Evolutionary conservation across 2,329 filamentous ascomycete genomes (phyloP).

Genomic region (Ophiostoma tasmaniense): DNA sequence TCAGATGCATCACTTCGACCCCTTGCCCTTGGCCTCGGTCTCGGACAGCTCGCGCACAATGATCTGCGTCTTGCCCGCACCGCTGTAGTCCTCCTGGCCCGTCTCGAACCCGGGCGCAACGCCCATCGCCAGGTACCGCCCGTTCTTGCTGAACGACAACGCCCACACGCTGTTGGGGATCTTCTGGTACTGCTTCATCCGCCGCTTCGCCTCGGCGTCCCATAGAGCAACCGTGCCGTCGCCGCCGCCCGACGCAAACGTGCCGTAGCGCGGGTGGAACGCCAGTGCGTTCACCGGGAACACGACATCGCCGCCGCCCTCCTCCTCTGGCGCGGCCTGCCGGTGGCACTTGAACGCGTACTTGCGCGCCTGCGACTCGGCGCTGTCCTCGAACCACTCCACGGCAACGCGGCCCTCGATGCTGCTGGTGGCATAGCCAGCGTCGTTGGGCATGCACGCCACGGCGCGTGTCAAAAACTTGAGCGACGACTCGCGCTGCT

Average conservation of each 20-base stretch:
- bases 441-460: conserved; percentile 92
- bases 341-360: conserved; percentile 99
- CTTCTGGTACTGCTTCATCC: conserved; percentile 82
- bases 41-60: conserved; percentile 78
- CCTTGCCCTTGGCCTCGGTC: conserved; percentile 80
- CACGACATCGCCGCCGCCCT: conserved; percentile 66
- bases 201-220: conserved; percentile 84
- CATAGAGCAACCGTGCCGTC: conserved; percentile 88
- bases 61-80: conserved; percentile 65
- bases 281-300: conserved; percentile 86
- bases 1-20: conserved; percentile 46
- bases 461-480: conserved; percentile 94
- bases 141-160: conserved; percentile 67
- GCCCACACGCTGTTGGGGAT: conserved; percentile 71
- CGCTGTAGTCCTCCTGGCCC: conserved; percentile 68
- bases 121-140: conserved; percentile 68
- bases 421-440: conserved; percentile 81
- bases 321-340: conserved; percentile 55
- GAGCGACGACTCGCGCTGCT: conserved; percentile 83
- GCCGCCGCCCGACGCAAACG: conserved; percentile 81
- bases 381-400: conserved; percentile 91
- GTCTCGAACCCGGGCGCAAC: conserved; percentile 84
- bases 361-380: conserved; percentile 81
- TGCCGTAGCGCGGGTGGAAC: conserved; percentile 76
- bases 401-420: conserved; percentile 96